Conservation (phyloP, 495 filamentous ascomycete species). For the Hypoxylon perforatum region DNA sequence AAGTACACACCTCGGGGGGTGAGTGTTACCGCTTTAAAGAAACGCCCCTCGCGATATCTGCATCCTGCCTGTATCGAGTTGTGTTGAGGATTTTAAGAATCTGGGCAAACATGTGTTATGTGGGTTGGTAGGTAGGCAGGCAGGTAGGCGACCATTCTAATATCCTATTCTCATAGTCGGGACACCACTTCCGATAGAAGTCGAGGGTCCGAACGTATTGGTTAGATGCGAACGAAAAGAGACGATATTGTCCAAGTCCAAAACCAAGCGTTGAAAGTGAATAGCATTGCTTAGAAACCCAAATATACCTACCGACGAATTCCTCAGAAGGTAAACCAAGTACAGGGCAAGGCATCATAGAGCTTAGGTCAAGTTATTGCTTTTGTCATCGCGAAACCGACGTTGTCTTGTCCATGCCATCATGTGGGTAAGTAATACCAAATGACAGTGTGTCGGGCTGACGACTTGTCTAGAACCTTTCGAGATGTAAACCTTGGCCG, state of each 20-base stretch:
- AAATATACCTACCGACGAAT: too few species aligned
- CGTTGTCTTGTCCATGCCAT: constrained; percentile 14
- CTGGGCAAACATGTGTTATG: background rate
- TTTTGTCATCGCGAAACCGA: constrained; percentile 9
- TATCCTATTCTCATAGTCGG: constrained; percentile 14
- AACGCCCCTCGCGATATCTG: too few species aligned
- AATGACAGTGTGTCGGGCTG: constrained; percentile 27
- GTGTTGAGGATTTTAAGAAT: constrained; percentile 2
- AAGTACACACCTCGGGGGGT: background rate
- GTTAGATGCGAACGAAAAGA: background rate
- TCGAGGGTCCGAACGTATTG: background rate
- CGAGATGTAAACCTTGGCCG: constrained; percentile 10
- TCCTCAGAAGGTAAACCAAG: too few species aligned
- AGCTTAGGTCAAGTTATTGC: too few species aligned
- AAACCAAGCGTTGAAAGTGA: too few species aligned
- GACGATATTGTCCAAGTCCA: too few species aligned
- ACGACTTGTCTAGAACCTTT: constrained; percentile 37
- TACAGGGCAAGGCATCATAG: too few species aligned
- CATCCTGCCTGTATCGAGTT: background rate
- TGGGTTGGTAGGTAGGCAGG: background rate
- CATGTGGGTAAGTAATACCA: constrained; percentile 10
- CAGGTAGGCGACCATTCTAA: background rate
- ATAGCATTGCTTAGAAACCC: too few species aligned
- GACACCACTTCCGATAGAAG: constrained; percentile 4
- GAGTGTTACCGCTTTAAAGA: too few species aligned